Evolutionary conservation across 495 filamentous ascomycete genomes (phyloP).

Genomic region (Penicillium arizonense): DNA sequence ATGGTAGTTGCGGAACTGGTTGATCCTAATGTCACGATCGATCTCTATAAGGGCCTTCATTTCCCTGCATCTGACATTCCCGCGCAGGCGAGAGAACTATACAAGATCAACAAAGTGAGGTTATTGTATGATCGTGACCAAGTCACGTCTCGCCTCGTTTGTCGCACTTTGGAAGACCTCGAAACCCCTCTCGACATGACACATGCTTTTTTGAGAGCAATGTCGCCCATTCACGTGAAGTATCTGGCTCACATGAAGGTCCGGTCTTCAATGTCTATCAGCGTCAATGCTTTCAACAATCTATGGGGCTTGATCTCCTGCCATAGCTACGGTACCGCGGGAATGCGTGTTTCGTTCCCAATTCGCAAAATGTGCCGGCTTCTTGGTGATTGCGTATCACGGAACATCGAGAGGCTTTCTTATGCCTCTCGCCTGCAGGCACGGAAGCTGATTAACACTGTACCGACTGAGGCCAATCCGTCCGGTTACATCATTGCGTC

Average conservation of each 20-base stretch:
- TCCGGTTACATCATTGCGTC: constrained; percentile 92
- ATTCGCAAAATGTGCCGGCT: constrained; percentile 94
- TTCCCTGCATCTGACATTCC: constrained; percentile 93
- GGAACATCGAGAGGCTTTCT: constrained; percentile 86
- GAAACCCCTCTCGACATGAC: constrained; percentile 81
- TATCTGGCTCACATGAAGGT: constrained; percentile 91
- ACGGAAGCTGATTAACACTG: constrained; percentile 40
- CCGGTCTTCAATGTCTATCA: constrained; percentile 91
- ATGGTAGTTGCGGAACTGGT: constrained; percentile 85
- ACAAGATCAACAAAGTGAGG: constrained; percentile 58
- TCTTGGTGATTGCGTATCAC: constrained; percentile 80
- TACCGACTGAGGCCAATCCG: constrained; percentile 78
- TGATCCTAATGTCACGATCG: constrained; percentile 74
- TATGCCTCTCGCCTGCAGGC: constrained; percentile 79
- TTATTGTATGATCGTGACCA: constrained; percentile 40
- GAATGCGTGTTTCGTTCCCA: constrained; percentile 89
- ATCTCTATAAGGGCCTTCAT: constrained; percentile 85
- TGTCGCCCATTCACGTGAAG: constrained; percentile 83
- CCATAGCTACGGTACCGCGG: constrained; percentile 76
- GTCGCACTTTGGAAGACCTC: constrained; percentile 71
- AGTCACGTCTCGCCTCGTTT: constrained; percentile 70
- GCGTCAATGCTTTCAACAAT: constrained; percentile 79
- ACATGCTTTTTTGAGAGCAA: constrained; percentile 81
- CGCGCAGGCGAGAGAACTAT: constrained; percentile 75
- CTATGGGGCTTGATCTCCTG: constrained; percentile 91